phyloP scores from a whole-genome alignment of 306 rosid genomes.

The Acacia acuminata region DNA sequence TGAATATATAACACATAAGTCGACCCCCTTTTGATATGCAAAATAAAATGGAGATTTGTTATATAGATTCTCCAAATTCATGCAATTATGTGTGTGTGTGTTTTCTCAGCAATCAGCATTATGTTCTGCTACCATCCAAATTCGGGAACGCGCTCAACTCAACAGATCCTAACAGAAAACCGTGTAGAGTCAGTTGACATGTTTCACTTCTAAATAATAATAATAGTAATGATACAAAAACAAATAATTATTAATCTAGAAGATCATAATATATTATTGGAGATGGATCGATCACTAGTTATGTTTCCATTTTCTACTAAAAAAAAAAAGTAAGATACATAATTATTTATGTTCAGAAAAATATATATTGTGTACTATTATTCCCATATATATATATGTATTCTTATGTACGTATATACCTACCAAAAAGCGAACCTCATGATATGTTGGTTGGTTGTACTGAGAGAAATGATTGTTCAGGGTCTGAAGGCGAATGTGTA shows the following conservation, averaged over 20 bases:
- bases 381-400: no score
- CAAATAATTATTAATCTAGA: background rate
- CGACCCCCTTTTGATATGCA: background rate
- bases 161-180: constrained; percentile 30
- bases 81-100: background rate
- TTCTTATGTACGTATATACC: background rate
- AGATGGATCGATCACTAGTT: background rate
- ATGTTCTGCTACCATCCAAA: constrained; percentile 39
- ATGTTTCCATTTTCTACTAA: background rate
- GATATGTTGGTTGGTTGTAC: constrained; percentile 23
- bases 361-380: background rate
- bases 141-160: constrained; percentile 27
- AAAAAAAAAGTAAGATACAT: background rate
- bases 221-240: background rate
- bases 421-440: constrained; percentile 22
- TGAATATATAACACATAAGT: background rate
- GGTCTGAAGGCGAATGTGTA: constrained; percentile 19
- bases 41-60: background rate
- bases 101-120: background rate
- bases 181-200: constrained; percentile 34
- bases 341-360: background rate
- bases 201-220: background rate
- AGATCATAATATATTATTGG: background rate
- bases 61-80: constrained; percentile 12
- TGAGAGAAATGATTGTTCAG: constrained; percentile 12